Percentiles rank a stretch among this genome's conserved stretches.
Evolutionary conservation across 2,329 filamentous ascomycete species (phyloP).

Genomic region (Phaeophleospora eucalypticola): DNA sequence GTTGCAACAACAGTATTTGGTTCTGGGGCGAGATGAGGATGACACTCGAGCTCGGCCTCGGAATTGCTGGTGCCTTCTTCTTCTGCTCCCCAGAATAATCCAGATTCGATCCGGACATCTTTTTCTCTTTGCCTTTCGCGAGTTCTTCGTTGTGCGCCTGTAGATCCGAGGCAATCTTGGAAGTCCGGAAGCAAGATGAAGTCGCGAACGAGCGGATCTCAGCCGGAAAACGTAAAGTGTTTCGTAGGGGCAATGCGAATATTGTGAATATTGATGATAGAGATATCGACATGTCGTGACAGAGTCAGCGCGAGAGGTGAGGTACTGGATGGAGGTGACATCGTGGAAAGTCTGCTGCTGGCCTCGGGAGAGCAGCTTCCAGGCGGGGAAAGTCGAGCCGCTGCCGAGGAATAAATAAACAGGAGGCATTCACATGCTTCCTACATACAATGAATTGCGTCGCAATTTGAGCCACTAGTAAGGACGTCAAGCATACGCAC

Average conservation of each 20-base stretch:
- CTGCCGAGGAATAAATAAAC: background rate
- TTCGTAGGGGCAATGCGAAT: too few relatives aligned
- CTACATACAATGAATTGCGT: too few relatives aligned
- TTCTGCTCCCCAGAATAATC: constrained; percentile 12
- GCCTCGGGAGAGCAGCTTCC: background rate
- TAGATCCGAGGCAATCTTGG: constrained; percentile 1
- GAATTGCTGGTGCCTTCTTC: constrained; percentile 42
- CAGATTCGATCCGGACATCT: constrained; percentile 9
- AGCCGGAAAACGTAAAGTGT: background rate
- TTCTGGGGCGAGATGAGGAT: constrained; percentile 82
- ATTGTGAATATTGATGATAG: background rate
- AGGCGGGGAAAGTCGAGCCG: background rate
- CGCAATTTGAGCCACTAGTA: too few relatives aligned
- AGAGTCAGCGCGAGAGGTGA: background rate
- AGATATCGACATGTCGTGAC: background rate
- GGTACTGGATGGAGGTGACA: background rate
- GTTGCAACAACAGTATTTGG: constrained; percentile 80
- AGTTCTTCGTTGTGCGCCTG: constrained; percentile 7
- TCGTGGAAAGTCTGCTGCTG: background rate
- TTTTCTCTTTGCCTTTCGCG: constrained; percentile 2
- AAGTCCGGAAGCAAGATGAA: background rate
- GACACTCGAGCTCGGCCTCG: constrained; percentile 68
- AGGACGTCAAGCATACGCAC: too few relatives aligned
- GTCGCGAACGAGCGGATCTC: background rate
- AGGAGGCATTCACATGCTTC: too few relatives aligned